phyloP scores from a whole-genome alignment of 1,284 basidiomycete species.

The Trichosporon coremiiforme region DNA sequence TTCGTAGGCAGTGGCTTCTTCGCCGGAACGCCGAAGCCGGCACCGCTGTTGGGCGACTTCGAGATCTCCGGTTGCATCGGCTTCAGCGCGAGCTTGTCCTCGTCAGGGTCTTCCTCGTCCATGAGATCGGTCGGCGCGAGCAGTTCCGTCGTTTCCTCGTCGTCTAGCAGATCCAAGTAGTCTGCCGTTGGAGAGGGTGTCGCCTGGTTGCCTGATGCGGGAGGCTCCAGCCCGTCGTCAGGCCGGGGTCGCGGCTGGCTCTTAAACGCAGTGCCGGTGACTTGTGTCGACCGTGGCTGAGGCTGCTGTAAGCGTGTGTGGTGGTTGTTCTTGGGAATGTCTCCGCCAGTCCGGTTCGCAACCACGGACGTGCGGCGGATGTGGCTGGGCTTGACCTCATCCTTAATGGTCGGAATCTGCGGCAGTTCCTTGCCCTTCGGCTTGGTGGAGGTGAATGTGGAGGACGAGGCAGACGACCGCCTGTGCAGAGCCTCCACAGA shows the following conservation, averaged over 20 bases:
- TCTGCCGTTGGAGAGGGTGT: constrained; percentile 27
- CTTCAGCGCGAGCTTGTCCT: constrained; percentile 18
- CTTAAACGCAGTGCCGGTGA: constrained; percentile 56
- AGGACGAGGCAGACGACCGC: not conserved
- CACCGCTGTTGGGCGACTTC: constrained; percentile 20
- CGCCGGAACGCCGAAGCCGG: constrained; percentile 25
- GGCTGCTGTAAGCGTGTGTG: constrained; percentile 2
- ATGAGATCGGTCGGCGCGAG: constrained; percentile 22
- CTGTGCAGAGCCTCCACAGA: constrained; percentile 46
- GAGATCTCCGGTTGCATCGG: constrained; percentile 26
- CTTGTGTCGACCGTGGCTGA: constrained; percentile 52
- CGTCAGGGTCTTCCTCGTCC: constrained; percentile 27
- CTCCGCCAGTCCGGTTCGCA: constrained; percentile 49
- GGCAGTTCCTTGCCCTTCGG: constrained; percentile 10
- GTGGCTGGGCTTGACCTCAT: constrained; percentile 1
- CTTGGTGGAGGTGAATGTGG: not conserved
- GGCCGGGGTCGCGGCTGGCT: not conserved
- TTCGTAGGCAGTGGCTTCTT: constrained; percentile 27
- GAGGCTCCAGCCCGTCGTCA: constrained; percentile 18
- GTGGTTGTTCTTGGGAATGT: constrained; percentile 26
- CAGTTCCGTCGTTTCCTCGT: constrained; percentile 19
- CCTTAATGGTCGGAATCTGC: not conserved
- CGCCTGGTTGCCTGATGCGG: not conserved
- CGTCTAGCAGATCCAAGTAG: constrained; percentile 28
- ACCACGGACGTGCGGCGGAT: constrained; percentile 35